Conservation (phyloP, 2,329 filamentous ascomycete genomes). For the Neopestalotiopsis sp. region DNA sequence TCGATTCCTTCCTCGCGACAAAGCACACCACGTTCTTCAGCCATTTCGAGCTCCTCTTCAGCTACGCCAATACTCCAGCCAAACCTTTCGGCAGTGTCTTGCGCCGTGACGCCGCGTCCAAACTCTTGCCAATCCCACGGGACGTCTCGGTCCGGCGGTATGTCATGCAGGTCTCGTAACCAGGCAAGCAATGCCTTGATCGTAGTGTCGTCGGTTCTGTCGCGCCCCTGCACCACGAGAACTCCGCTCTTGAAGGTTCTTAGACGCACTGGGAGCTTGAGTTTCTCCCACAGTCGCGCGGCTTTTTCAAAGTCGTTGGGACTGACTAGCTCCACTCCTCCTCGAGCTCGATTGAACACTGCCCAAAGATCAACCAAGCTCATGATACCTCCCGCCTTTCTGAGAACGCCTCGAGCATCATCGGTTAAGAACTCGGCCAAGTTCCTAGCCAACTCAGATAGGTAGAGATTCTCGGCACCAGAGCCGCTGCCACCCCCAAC, state of each 20-base stretch:
- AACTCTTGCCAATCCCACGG: slow-evolving; percentile 79
- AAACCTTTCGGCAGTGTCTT: slow-evolving; percentile 87
- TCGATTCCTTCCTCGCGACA: slow-evolving; percentile 93
- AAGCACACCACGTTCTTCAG: slow-evolving; percentile 84
- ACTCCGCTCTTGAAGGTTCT: slow-evolving; percentile 91
- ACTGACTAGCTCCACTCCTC: slow-evolving; percentile 92
- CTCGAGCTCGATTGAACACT: slow-evolving; percentile 90
- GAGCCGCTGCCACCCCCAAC: slow-evolving; percentile 73
- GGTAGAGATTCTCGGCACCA: slow-evolving; percentile 78
- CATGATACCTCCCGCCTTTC: slow-evolving; percentile 84
- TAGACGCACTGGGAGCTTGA: slow-evolving; percentile 85
- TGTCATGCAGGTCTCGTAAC: slow-evolving; percentile 74
- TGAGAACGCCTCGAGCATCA: slow-evolving; percentile 78
- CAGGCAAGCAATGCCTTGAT: slow-evolving; percentile 77
- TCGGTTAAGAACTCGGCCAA: slow-evolving; percentile 90
- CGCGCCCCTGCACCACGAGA: slow-evolving; percentile 88
- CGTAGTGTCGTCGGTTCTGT: slow-evolving; percentile 90
- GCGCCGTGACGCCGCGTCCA: slow-evolving; percentile 85
- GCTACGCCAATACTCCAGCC: slow-evolving; percentile 98
- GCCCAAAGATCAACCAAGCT: slow-evolving; percentile 92
- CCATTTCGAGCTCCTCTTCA: slow-evolving; percentile 95
- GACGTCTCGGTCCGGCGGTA: slow-evolving; percentile 68
- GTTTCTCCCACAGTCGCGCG: slow-evolving; percentile 83
- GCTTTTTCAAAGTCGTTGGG: slow-evolving; percentile 92
- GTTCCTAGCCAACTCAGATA: slow-evolving; percentile 85